A percentile compares a stretch with the other conserved stretches of the same genome.
phyloP scores from a whole-genome alignment of 441 rosid genomes.

The Syzygium malaccense region DNA sequence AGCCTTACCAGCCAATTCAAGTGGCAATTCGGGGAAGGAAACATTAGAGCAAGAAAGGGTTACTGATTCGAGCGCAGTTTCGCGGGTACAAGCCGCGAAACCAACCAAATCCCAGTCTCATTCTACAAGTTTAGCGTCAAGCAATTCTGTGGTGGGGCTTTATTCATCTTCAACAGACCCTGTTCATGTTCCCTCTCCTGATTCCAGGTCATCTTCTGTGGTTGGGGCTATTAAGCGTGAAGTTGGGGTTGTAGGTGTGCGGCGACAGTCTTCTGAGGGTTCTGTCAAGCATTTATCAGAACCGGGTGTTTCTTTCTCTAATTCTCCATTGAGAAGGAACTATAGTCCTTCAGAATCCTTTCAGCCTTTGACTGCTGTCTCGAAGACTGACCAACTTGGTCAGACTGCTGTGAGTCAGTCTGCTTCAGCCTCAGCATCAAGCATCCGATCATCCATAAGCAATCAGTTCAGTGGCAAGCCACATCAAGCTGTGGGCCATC shows the following conservation, averaged over 20 bases:
- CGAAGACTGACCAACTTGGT: conserved; percentile 46
- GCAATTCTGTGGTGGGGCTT: conserved; percentile 68
- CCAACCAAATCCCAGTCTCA: conserved; percentile 26
- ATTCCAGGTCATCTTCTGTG: conserved; percentile 61
- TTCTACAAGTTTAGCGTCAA: conserved; percentile 33
- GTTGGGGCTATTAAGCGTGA: conserved; percentile 93
- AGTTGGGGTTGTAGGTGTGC: conserved; percentile 76
- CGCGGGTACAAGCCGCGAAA: conserved; percentile 33
- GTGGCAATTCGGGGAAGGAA: conserved; percentile 29
- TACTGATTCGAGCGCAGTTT: conserved; percentile 12
- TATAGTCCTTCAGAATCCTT: conserved; percentile 44
- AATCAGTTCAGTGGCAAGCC: conserved; percentile 53
- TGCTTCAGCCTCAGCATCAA: conserved; percentile 32
- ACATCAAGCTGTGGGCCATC: conserved; percentile 58
- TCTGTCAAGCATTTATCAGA: conserved; percentile 34
- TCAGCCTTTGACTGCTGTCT: conserved; percentile 36
- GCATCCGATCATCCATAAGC: conserved; percentile 35
- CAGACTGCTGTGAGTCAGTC: conserved; percentile 39
- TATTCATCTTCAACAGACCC: conserved; percentile 90
- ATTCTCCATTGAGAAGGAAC: conserved; percentile 41
- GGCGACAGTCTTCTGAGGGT: conserved; percentile 51
- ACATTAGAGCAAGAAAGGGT: conserved; percentile 31
- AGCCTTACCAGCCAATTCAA: conserved; percentile 21
- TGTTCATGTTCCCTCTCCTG: conserved; percentile 96
- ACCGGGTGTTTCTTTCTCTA: conserved; percentile 34